These are phyloP conservation scores for Austroboletus festivus DNA, from an alignment of 768 basidiomycete species.

Conservation along the genomic window DNA sequence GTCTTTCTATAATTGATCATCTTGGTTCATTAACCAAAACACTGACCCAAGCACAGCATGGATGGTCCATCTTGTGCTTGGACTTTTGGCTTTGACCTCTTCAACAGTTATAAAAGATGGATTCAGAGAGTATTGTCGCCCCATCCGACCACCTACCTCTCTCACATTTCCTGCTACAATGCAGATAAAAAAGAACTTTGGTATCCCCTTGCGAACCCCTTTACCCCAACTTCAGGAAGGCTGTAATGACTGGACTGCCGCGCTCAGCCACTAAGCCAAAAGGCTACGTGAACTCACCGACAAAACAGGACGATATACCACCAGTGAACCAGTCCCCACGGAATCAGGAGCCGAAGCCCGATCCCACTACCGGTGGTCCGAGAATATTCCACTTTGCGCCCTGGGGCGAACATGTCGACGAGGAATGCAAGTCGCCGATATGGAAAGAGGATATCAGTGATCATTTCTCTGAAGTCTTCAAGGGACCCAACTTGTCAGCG, in stretches of 20 bases:
- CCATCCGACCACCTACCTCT: not conserved
- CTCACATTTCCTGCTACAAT: not conserved
- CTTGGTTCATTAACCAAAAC: not conserved
- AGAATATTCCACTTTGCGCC: slow-evolving; percentile 7
- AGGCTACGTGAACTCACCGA: too few species aligned
- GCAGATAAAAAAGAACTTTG: not conserved
- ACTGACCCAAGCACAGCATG: too few species aligned
- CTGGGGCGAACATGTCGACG: slow-evolving; percentile 6
- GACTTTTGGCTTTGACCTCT: slow-evolving; percentile 7
- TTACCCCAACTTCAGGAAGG: not conserved
- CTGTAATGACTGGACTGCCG: too few species aligned
- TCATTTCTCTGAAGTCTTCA: slow-evolving; percentile 14
- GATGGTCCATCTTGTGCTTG: too few species aligned
- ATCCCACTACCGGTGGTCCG: too few species aligned
- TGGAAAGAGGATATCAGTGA: slow-evolving; percentile 17
- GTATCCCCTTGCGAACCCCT: not conserved
- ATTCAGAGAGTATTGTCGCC: not conserved
- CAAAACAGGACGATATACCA: not conserved
- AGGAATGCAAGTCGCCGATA: not conserved
- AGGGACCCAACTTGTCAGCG: slow-evolving; percentile 3
- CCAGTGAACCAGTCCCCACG: not conserved
- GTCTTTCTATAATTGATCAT: not conserved
- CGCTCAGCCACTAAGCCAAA: too few species aligned
- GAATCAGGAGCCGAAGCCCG: not conserved
- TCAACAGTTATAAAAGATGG: slow-evolving; percentile 7